Percentiles rank a stretch among this genome's conserved stretches.
Conservation (phyloP, 2,329 filamentous ascomycete species). For the Dryadomyces quercus-mongolicae region DNA sequence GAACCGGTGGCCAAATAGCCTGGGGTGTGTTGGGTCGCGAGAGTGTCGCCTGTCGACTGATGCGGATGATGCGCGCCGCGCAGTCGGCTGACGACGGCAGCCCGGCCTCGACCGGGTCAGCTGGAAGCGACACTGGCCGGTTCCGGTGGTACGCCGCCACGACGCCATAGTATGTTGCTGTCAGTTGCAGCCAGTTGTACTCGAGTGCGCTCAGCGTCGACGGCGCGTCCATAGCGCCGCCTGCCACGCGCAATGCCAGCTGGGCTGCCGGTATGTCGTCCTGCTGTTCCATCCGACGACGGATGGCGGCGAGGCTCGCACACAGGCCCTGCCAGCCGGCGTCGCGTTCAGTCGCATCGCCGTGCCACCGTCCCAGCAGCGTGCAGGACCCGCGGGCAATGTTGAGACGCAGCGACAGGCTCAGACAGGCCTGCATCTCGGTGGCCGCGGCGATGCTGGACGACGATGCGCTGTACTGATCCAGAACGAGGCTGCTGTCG, state of each 20-base stretch:
- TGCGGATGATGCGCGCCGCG: neutral
- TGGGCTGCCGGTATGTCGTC: neutral
- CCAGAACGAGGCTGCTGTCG: neutral
- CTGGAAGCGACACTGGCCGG: neutral
- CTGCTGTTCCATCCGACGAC: neutral
- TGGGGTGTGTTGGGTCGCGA: neutral
- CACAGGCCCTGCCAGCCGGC: neutral
- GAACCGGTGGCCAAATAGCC: neutral
- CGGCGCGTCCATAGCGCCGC: neutral
- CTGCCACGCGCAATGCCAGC: neutral
- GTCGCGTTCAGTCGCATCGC: neutral
- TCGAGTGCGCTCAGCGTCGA: neutral
- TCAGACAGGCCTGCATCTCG: neutral
- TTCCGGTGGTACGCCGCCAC: neutral
- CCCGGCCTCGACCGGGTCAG: neutral
- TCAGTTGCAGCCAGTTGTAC: constrained; percentile 1
- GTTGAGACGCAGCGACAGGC: neutral
- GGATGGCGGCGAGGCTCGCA: neutral
- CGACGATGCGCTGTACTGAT: neutral
- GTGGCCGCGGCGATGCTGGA: neutral
- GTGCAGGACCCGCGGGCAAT: neutral
- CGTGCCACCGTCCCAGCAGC: neutral
- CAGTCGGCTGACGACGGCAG: neutral
- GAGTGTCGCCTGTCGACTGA: neutral
- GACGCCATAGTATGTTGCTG: neutral